A percentile compares a stretch with the other conserved stretches of the same genome.
phyloP scores from a whole-genome alignment of 495 filamentous ascomycete genomes.

The Alectoria sarmentosa region DNA sequence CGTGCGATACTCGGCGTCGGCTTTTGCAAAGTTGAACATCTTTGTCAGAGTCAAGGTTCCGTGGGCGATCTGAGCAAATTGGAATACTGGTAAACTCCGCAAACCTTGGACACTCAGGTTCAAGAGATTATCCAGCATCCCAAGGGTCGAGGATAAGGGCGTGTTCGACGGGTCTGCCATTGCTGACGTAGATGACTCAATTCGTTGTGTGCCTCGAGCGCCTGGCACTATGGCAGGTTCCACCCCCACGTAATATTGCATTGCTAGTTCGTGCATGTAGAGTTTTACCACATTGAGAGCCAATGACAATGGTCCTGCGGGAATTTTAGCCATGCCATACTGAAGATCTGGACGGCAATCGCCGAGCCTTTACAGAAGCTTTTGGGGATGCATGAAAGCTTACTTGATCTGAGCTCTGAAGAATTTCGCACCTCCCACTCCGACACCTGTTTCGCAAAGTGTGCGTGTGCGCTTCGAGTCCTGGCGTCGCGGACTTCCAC shows the following conservation, averaged over 20 bases:
- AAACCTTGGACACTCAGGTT: slow-evolving; percentile 53
- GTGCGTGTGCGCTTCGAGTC: slow-evolving; percentile 64
- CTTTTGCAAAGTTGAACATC: slow-evolving; percentile 69
- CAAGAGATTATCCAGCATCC: slow-evolving; percentile 64
- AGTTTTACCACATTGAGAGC: slow-evolving; percentile 49
- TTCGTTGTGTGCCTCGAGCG: slow-evolving; percentile 20
- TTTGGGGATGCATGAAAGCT: slow-evolving; percentile 28
- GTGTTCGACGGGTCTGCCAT: slow-evolving; percentile 34
- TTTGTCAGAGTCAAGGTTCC: slow-evolving; percentile 84
- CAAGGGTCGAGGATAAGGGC: slow-evolving; percentile 65
- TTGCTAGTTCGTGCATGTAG: slow-evolving; percentile 81
- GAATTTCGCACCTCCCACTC: slow-evolving; percentile 55
- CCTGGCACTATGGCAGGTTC: slow-evolving; percentile 51
- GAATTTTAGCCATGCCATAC: background rate
- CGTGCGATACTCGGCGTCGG: slow-evolving; percentile 62
- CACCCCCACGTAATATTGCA: slow-evolving; percentile 62
- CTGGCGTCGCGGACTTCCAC: slow-evolving; percentile 67
- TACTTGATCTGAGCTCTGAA: slow-evolving; percentile 28
- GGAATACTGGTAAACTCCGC: slow-evolving; percentile 65
- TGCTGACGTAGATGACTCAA: background rate
- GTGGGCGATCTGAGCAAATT: slow-evolving; percentile 72
- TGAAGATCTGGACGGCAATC: background rate
- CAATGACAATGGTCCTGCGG: slow-evolving; percentile 16
- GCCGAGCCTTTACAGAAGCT: slow-evolving; percentile 10
- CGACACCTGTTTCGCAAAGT: slow-evolving; percentile 68